Base-by-base conservation (phyloP, 2,329 filamentous ascomycete species). In the Fusarium redolens region DNA sequence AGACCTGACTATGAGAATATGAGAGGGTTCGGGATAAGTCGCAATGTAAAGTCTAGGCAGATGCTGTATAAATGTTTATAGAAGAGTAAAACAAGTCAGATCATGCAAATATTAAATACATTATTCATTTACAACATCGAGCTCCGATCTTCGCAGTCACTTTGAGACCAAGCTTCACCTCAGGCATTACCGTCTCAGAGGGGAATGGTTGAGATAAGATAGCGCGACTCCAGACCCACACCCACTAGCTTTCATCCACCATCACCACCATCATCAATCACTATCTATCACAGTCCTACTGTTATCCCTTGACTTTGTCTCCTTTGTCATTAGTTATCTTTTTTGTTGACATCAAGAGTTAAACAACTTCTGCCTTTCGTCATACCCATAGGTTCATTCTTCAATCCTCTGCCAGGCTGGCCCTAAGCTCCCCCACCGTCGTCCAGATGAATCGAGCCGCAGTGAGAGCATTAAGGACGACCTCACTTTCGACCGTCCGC, bases 401-500 rank as follows among this genome's bases (percentile, higher is more conserved):
- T 41, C 11, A 22, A 35, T 31, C 22, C 37, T 28, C 37, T 40
- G 22, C 56, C 64, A 56, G 59, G 61, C 72, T 73, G 61, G 62
- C 66, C 57, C 63, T 52, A 52, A 76, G 68, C 52, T 59, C 43
- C 62, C 45, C 38, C 43, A 35, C 62, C 54, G 52, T 51, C 69
- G 75, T 67, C 77, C 85, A 85, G 85, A 95, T 95, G 93, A 92
- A 92, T 89, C 92, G 91, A 84, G 92, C 89, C 83, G 89, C 90
- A 76, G 83, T 91, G 73, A 89, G 90, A 86, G 89, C 89, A 79
- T 85, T 93, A 81, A 90, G 92, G 85, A 90, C 91, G 79, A 90
- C 89, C 78, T 89, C 90, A 83, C 89, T 91, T 81, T 88, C 86
- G 78, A 87, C 87, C 78, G 87, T 89, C 81, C 91, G 79, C 79